Base-by-base conservation (phyloP, 352 stramenopile genomes). In the Phytophthora brassicae region DNA sequence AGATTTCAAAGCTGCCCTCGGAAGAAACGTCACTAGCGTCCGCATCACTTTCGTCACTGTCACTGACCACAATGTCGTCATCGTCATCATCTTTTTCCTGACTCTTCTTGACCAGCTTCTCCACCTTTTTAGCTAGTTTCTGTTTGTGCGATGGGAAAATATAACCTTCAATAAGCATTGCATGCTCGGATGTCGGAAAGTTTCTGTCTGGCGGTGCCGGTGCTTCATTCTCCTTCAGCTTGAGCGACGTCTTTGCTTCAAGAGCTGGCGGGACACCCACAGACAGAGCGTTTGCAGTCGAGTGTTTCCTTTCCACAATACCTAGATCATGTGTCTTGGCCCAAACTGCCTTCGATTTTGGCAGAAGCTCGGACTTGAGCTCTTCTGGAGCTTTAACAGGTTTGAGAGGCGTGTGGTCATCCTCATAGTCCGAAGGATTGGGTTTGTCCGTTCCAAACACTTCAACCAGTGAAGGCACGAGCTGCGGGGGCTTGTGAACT, bases 71-170 rank as follows among this genome's bases (percentile, higher is more conserved):
- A 49, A 91, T 60, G 24, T 89, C 74, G 24, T 67, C 72, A 33
- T 63, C 64, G 13, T 67, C 48, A 19, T 63, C 47, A 13, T 22
- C 46, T 22, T 71, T 45, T 33, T 68, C 68, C 38, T 81, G 65
- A 8, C 79, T 70, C 16, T 79, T 76, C 38, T 71, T 75, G 23
- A 86, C 63, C 46, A 85, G 28, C 3, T 72, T 72, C 42, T 90
- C 80, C 24, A 95, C 74, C 53, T 88, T 89, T 42, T 89, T 91
- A 5, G 84, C 86, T 19, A 90, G 39, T 54, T 77, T 78, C 22
- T 81, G 56, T 61, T 95, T 95, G 70, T 95, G 86, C 38, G 77
- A 72, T 26, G 86, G 86, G 48, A 95, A 95, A 43, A 93, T 72
- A 52, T 91, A 93, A 39, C 86, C 86, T 56, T 95, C 86, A 31